Evolutionary conservation across 495 filamentous ascomycete species (phyloP), one percentile per base, ranked within the genome.

Genomic region (Talaromyces wortmannii): DNA sequence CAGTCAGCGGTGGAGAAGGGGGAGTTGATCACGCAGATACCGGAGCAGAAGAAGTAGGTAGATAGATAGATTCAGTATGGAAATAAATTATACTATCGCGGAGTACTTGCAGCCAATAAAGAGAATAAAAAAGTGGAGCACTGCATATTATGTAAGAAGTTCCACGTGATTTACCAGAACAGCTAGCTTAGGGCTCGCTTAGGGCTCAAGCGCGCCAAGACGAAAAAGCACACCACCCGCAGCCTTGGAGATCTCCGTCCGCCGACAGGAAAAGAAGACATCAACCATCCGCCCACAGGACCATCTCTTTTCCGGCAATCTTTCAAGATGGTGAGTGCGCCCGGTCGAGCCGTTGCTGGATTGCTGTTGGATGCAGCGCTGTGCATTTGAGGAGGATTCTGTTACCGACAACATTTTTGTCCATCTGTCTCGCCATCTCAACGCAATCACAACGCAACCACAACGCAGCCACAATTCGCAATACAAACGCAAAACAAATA

Each of bases 1-100:
- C 71, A 74, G 44, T 75, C 69, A 55, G 89, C 84, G 6, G 68
- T 91, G 23, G 76, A 83, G 51, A 74, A 81, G 59, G 85, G 88
- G 0, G 72, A 74, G 59, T 68, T 92, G 62, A 76, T 82, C 63
- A 90, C 85, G 45, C 80, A 86, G 51, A 86, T 94, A 6, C 74
- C 80, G 6, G 89, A 92, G 68, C 87, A 91, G 73, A 72, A 68
- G 65, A 61, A 65, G 52, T 59, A 57, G 50, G 51, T 31, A 45
- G 33, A 42, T 1, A 16, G 29, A 15, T 31, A 53, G 49, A 31
- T 33, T 31, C 12, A 50, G 32, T 10, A 23, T 6, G 5, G n/a
- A 15, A 49, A 49, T 17, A 17, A 48, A 29, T 30, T n/a, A n/a
- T n/a, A n/a, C n/a, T n/a, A n/a, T n/a, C n/a, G n/a, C n/a, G n/a